These are phyloP conservation scores for Fusarium foetens DNA, from an alignment of 2,329 filamentous ascomycete species.

Conservation along the genomic window DNA sequence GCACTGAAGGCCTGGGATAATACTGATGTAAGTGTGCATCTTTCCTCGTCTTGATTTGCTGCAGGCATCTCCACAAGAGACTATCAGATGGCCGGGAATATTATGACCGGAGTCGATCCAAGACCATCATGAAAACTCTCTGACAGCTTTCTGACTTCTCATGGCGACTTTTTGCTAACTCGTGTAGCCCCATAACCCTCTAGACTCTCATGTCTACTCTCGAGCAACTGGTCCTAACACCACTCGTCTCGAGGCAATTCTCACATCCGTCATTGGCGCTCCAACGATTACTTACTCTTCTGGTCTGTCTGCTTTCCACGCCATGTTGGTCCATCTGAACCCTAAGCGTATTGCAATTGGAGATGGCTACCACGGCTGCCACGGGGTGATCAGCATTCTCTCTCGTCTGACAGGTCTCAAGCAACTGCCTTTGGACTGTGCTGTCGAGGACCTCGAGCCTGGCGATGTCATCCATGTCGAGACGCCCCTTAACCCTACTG, in stretches of 20 bases:
- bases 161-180: constrained; percentile 11
- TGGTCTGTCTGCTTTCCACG: constrained; percentile 89
- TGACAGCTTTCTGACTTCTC: neutral
- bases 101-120: neutral
- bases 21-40: constrained; percentile 60
- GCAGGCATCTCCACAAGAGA: neutral
- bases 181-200: constrained; percentile 58
- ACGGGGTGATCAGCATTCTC: constrained; percentile 81
- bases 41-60: neutral
- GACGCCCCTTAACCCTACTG: constrained; percentile 92
- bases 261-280: constrained; percentile 76
- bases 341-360: constrained; percentile 85
- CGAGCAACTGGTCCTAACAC: constrained; percentile 81
- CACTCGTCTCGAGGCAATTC: constrained; percentile 84
- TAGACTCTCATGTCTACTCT: constrained; percentile 83
- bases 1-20: constrained; percentile 66
- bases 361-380: constrained; percentile 91
- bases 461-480: constrained; percentile 93
- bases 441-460: constrained; percentile 70
- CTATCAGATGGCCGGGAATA: neutral
- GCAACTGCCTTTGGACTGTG: constrained; percentile 76
- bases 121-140: neutral
- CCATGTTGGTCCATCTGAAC: constrained; percentile 83
- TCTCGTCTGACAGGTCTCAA: constrained; percentile 79
- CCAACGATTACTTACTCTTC: constrained; percentile 82